A percentile compares a stretch with the other conserved stretches of the same genome.
Conservation (phyloP, 148 eudicot species). For the Arbutus unedo region DNA sequence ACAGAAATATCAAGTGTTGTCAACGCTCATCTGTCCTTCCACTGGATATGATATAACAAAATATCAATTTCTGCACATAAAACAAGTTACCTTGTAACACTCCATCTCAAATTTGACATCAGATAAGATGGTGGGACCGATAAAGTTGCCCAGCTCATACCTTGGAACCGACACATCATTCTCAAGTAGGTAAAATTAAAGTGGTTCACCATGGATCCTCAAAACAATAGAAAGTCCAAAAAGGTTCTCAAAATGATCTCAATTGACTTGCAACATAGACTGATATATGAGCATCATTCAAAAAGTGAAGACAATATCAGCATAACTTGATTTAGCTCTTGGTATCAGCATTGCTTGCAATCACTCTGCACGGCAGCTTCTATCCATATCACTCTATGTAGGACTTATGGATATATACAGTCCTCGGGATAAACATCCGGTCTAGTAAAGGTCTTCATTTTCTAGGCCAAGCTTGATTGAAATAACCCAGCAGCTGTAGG, state of each 20-base stretch:
- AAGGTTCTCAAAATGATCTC: background rate
- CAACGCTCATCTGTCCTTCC: slow-evolving; percentile 12
- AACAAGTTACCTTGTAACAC: slow-evolving; percentile 45
- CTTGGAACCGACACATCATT: slow-evolving; percentile 46
- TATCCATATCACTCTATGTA: background rate
- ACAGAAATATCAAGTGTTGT: slow-evolving; percentile 27
- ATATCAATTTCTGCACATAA: background rate
- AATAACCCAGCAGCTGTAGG: background rate
- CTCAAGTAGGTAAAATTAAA: slow-evolving; percentile 6
- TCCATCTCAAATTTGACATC: slow-evolving; percentile 58
- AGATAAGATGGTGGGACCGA: slow-evolving; percentile 67
- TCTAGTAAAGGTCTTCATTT: background rate
- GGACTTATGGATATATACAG: background rate
- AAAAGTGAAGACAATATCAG: background rate
- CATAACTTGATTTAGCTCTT: background rate
- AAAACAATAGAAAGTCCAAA: background rate
- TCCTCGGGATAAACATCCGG: background rate
- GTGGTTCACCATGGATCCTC: slow-evolving; percentile 1
- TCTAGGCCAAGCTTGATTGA: background rate
- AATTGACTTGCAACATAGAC: background rate
- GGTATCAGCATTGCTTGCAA: background rate
- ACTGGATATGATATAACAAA: slow-evolving; percentile 1
- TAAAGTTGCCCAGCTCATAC: slow-evolving; percentile 63
- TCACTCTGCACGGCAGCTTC: background rate
- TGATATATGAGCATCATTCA: background rate